These are phyloP conservation scores for Pugionium cornutum DNA, from an alignment of 345 rosid genomes.

Conservation along the genomic window DNA sequence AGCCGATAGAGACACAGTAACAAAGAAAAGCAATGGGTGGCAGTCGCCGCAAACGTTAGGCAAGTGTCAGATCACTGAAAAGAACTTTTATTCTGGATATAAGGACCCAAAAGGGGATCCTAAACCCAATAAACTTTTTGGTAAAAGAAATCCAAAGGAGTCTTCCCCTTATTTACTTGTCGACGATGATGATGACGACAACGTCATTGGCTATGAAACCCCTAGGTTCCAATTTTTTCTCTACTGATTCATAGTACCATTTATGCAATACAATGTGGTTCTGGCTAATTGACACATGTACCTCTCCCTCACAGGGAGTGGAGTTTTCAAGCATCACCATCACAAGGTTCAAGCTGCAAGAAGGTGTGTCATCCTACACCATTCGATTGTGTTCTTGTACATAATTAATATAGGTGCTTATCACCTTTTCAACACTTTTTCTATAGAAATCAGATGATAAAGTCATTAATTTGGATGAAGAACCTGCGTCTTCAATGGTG, in stretches of 20 bases:
- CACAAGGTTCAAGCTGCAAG: slow-evolving; percentile 43
- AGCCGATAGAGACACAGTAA: slow-evolving; percentile 32
- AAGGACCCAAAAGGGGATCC: slow-evolving; percentile 27
- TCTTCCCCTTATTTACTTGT: slow-evolving; percentile 38
- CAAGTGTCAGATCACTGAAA: slow-evolving; percentile 34
- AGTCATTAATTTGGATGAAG: slow-evolving; percentile 70
- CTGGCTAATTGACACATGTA: neutral
- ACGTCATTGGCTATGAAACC: slow-evolving; percentile 19
- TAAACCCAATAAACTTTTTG: slow-evolving; percentile 14
- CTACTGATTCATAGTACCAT: neutral
- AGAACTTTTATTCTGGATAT: slow-evolving; percentile 37
- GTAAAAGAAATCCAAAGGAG: slow-evolving; percentile 34
- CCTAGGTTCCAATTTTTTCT: slow-evolving; percentile 31
- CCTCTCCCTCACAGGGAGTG: slow-evolving; percentile 43
- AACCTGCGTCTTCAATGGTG: slow-evolving; percentile 41
- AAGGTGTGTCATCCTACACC: slow-evolving; percentile 45
- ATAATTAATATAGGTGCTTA: neutral
- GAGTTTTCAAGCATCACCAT: slow-evolving; percentile 31
- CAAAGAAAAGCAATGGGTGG: slow-evolving; percentile 37
- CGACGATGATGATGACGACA: slow-evolving; percentile 30
- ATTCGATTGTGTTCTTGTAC: neutral
- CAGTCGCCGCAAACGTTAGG: slow-evolving; percentile 44
- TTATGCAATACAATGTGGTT: neutral
- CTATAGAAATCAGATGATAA: slow-evolving; percentile 47
- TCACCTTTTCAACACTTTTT: neutral